Base-by-base conservation (phyloP, 202 grass and related monocot genomes). In the Eragrostis tef region DNA sequence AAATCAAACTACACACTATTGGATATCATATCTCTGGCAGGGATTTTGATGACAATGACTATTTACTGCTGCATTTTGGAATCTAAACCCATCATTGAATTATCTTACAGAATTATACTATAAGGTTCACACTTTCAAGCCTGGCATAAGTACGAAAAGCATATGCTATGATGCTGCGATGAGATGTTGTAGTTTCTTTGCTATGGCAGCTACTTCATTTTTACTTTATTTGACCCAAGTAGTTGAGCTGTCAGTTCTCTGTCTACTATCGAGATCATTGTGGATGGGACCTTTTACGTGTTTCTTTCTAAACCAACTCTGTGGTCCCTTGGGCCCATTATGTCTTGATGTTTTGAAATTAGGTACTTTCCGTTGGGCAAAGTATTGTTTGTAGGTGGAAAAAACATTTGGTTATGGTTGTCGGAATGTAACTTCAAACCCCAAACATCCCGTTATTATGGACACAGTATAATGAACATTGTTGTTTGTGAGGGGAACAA, bases 241-340 rank as follows among this genome's bases (percentile, higher is more conserved):
- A 43, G 29, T 79, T 52, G 57, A 73, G 11, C 51, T 67, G 66
- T 2, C 47, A 67, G 14, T 27, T 21, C 51, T 54, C 51, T 54
- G 20, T n/a, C n/a, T n/a, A n/a, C n/a, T n/a, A n/a, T n/a, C n/a
- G n/a, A n/a, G 19, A 39, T 39, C 34, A 39, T 39, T 39, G 34
- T 39, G 34, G 34, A 39, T 39, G 34, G 21, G 44, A 9, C 24
- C 51, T 16, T 50, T 46, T 7, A 49, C 43, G 53, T n/a, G n/a
- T n/a, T 63, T 63, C 82, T 70, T 84, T 84, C 42, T 77, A 26
- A 39, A 36, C 59, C 11, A 74, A 66, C 59, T 67, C 29, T 48
- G 47, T 0, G 53, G 58, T 11, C 5, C 60, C 25, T 25, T 58
- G 21, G 71, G 25, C 7, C 44, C 27, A 60, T 27, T 67, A 11